Conservation (phyloP, 2,329 filamentous ascomycete genomes). For the Chrysoporthe austroafricana region DNA sequence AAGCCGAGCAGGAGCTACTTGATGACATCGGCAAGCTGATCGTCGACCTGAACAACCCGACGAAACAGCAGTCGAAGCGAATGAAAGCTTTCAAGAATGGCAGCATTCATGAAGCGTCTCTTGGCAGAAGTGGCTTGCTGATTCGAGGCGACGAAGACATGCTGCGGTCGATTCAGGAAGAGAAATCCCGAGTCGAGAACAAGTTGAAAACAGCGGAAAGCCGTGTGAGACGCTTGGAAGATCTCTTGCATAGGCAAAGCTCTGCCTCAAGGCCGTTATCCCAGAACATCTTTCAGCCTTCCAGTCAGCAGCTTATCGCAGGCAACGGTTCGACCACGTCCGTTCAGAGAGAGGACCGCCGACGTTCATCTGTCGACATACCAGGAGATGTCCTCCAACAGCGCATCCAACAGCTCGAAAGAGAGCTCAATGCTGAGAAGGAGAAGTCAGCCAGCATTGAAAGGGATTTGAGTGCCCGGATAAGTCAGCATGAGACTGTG, state of each 20-base stretch:
- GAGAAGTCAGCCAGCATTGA: constrained; percentile 69
- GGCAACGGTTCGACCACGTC: constrained; percentile 56
- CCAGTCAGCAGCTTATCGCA: constrained; percentile 50
- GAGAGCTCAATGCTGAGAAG: constrained; percentile 75
- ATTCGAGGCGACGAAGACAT: constrained; percentile 88
- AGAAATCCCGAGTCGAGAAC: constrained; percentile 75
- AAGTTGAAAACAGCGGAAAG: constrained; percentile 84
- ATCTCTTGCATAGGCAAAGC: constrained; percentile 84
- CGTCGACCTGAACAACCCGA: constrained; percentile 78
- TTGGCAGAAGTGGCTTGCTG: constrained; percentile 84
- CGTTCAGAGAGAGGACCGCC: constrained; percentile 49
- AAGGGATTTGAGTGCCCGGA: constrained; percentile 66
- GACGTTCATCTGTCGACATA: constrained; percentile 43
- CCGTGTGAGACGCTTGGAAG: constrained; percentile 87
- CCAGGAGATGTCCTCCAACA: constrained; percentile 48
- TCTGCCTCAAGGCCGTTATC: constrained; percentile 58
- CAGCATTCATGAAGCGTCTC: constrained; percentile 86
- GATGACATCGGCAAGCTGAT: constrained; percentile 77
- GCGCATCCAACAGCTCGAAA: constrained; percentile 69
- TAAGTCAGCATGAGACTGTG: constrained; percentile 62
- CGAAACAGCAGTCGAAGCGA: constrained; percentile 82
- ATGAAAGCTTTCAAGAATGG: constrained; percentile 96
- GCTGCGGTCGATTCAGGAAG: constrained; percentile 75
- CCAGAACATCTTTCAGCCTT: constrained; percentile 59
- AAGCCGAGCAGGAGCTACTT: constrained; percentile 67